Evolutionary conservation across 73 alveolate species (phyloP), one percentile per base, ranked within the genome.

Genomic region (Paramecium sexaurelia): DNA sequence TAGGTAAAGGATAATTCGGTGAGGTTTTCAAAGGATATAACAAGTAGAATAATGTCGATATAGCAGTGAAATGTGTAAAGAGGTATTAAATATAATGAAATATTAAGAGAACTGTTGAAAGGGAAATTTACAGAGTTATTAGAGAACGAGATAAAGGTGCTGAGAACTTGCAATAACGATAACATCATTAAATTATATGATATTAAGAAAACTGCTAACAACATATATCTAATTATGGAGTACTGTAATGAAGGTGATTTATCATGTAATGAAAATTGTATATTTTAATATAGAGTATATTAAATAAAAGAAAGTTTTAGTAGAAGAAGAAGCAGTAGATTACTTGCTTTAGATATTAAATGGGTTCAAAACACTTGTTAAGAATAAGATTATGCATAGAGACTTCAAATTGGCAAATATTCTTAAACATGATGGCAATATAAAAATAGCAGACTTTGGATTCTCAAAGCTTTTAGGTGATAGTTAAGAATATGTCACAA

Each of bases 1-100:
- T 95, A 19, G 98, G 98, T 13, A 90, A 93, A 55, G 98, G 98
- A 39, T 88, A 95, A 85, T 95, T 92, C 27, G 98, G 98, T 19
- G 95, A 85, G 11, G 98, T 95, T 55, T 95, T 85, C 75, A 94
- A 94, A 61, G 98, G 97, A 43, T 84, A 73, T 27, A 95, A 95
- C 45, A 92, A 92, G 45, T 61, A 92, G 6, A 40, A 92, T 47
- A 92, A 95, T 45, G 96, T 92, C 55, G 94, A 94, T 57, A 91
- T 95, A 43, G 98, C 98, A 24, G 95, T 92, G 37, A 95, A 95
- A 88, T 88, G 92, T 41, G 94, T 95, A 75, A 94, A 87, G 92
- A 94, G 90, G 90, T 78, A 10, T 24, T 7, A 8, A 36, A 15
- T 40, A 20, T 78, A 20, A 26, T 13, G 3, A 20, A 15, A 51